phyloP scores from a whole-genome alignment of 2,329 filamentous ascomycete species.

The Anthostomella pinea region DNA sequence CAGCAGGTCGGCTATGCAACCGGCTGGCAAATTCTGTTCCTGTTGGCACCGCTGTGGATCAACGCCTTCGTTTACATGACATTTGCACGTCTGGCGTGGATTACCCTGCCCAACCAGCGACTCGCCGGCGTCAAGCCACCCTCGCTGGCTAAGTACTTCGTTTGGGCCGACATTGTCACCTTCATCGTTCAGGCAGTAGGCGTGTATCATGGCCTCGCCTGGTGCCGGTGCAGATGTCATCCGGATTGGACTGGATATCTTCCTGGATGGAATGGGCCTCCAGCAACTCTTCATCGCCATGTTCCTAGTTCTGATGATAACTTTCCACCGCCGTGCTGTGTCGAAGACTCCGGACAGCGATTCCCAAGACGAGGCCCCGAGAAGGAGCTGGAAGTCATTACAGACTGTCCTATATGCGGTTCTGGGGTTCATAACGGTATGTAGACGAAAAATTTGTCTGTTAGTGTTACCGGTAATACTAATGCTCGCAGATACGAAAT shows the following conservation, averaged over 20 bases:
- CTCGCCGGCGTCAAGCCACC: slow-evolving; percentile 35
- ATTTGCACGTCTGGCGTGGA: slow-evolving; percentile 39
- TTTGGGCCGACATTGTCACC: slow-evolving; percentile 45
- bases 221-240: slow-evolving; percentile 21
- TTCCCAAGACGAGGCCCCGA: too few relatives aligned
- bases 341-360: not conserved
- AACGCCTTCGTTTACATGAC: slow-evolving; percentile 46
- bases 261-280: slow-evolving; percentile 37
- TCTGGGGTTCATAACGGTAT: slow-evolving; percentile 32
- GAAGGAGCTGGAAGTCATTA: slow-evolving; percentile 33
- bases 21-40: slow-evolving; percentile 35
- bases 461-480: not conserved
- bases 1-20: slow-evolving; percentile 33
- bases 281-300: slow-evolving; percentile 38
- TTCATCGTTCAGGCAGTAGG: slow-evolving; percentile 44
- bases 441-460: slow-evolving; percentile 22
- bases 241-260: slow-evolving; percentile 37
- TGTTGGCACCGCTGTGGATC: slow-evolving; percentile 43
- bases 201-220: slow-evolving; percentile 36
- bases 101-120: slow-evolving; percentile 36
- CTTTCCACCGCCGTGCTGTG: slow-evolving; percentile 30
- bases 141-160: slow-evolving; percentile 43
- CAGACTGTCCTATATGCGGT: slow-evolving; percentile 34
- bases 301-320: slow-evolving; percentile 35
- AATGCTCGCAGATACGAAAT: slow-evolving; percentile 46